A percentile compares a stretch with the other conserved stretches of the same genome.
These are phyloP conservation scores for Phytophthora citricola DNA, from an alignment of 352 stramenopile species.

Conservation along the genomic window DNA sequence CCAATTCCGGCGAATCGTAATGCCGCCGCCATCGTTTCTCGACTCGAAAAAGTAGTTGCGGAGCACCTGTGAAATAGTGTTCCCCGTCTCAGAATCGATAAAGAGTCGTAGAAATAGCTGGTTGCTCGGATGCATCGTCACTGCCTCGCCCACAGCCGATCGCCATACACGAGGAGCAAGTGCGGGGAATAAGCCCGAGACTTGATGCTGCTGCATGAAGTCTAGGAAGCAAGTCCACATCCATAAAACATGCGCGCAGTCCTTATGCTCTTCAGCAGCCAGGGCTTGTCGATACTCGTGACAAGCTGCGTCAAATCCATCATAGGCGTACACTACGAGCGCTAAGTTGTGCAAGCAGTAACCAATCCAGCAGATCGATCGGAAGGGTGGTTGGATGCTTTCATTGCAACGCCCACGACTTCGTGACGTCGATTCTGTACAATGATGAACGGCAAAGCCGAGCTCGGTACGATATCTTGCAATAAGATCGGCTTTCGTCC, in stretches of 20 bases:
- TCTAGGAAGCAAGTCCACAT: conserved; percentile 55
- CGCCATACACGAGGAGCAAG: conserved; percentile 70
- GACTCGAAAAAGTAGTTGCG: conserved; percentile 64
- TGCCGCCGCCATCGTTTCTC: conserved; percentile 55
- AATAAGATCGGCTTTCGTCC: conserved; percentile 31
- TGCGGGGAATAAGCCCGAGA: conserved; percentile 30
- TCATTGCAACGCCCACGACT: not conserved
- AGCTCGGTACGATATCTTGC: conserved; percentile 59
- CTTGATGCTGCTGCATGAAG: conserved; percentile 68
- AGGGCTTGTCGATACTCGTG: conserved; percentile 49
- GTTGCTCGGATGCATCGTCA: conserved; percentile 52
- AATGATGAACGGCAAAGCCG: conserved; percentile 40
- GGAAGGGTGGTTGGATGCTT: not conserved
- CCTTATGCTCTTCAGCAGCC: conserved; percentile 8
- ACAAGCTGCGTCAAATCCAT: conserved; percentile 59
- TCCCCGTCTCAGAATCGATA: conserved; percentile 72
- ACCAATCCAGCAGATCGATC: conserved; percentile 35
- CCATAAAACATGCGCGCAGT: conserved; percentile 41
- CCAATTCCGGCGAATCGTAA: conserved; percentile 65
- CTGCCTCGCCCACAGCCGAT: conserved; percentile 37
- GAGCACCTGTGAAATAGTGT: conserved; percentile 76
- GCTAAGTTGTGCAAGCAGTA: conserved; percentile 76
- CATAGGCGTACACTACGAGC: conserved; percentile 54
- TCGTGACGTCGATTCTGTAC: conserved; percentile 17
- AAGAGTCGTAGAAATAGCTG: conserved; percentile 73